These are phyloP conservation scores for Eruca vesicaria DNA, from an alignment of 441 rosid species.

Conservation along the genomic window DNA sequence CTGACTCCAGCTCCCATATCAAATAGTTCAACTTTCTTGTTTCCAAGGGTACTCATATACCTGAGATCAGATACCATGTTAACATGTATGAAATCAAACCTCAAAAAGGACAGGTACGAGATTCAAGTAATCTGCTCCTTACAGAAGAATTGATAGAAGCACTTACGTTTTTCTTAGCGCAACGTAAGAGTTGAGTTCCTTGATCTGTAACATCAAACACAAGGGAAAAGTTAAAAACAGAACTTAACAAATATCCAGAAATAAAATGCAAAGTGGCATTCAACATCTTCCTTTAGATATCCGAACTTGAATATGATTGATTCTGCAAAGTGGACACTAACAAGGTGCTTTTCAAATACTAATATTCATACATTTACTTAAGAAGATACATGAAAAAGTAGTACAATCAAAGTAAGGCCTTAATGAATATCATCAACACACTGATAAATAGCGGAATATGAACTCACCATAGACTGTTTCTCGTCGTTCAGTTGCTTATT, in stretches of 20 bases:
- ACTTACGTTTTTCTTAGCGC: conserved; percentile 97
- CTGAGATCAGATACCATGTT: conserved; percentile 44
- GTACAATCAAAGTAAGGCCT: neutral
- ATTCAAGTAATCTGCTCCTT: conserved; percentile 11
- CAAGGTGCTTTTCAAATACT: neutral
- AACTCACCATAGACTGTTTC: conserved; percentile 85
- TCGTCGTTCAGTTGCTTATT: conserved; percentile 91
- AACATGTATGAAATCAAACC: neutral
- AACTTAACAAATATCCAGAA: too few species aligned
- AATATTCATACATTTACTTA: neutral
- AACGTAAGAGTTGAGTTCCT: conserved; percentile 93
- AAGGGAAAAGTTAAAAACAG: conserved; percentile 9
- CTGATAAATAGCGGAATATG: neutral
- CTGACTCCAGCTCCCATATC: conserved; percentile 94
- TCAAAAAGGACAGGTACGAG: neutral
- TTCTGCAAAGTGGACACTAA: neutral
- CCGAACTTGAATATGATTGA: neutral
- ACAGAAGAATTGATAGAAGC: neutral
- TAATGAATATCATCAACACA: neutral
- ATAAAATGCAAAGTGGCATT: neutral
- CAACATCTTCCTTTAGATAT: neutral
- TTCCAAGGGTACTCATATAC: conserved; percentile 80
- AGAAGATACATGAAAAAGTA: neutral
- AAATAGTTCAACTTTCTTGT: conserved; percentile 91
- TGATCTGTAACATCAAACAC: conserved; percentile 58